Base-by-base conservation (phyloP, 495 filamentous ascomycete genomes). In the Aspergillus sclerotiicarbonarius region DNA sequence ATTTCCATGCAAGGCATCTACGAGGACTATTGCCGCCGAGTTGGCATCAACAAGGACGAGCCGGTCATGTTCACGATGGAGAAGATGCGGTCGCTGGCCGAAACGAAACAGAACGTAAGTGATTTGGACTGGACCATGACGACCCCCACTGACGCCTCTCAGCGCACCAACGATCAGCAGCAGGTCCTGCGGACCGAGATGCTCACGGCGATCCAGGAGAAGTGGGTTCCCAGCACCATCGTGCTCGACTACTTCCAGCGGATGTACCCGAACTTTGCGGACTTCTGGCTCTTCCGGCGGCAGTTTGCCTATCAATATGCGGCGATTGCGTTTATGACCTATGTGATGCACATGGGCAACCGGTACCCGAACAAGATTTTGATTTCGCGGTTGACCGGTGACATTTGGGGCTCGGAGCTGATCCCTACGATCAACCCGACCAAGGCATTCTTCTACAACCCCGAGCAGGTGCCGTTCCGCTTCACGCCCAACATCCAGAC, bases 281-380 rank as follows among this genome's bases (percentile, higher is more conserved):
- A 96, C 65, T 96, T 98, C 81, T 98, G 92, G 90, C 85, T 98
- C 39, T 99, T 99, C 88, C 87, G 93, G 44, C 86, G 92, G 49
- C 91, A 96, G 56, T 97, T 98, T 72, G 87, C 90, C 30, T 97
- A 97, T 75, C 94, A 98, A 73, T 86, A 96, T 49, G 92, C 94
- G n/a, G 87, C 92, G 2, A 82, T 97, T 54, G 96, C 92, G 12
- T 99, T 98, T 78, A 96, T 99, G 89, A 99, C 95, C 35, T 98
- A 96, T 68, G 87, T 95, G 58, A 89, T 99, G 76, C 90, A 91
- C 77, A 97, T 98, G 82, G 88, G 89, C 70, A 88, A 88, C 64
- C 90, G 95, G 54, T 97, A 90, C 65, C 95, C 95, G 5, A 90
- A 92, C 73, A 98, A 98, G 77, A 85, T 98, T 66, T 85, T 87